phyloP scores from a whole-genome alignment of 331 rosid species.

The Malus hybrid region DNA sequence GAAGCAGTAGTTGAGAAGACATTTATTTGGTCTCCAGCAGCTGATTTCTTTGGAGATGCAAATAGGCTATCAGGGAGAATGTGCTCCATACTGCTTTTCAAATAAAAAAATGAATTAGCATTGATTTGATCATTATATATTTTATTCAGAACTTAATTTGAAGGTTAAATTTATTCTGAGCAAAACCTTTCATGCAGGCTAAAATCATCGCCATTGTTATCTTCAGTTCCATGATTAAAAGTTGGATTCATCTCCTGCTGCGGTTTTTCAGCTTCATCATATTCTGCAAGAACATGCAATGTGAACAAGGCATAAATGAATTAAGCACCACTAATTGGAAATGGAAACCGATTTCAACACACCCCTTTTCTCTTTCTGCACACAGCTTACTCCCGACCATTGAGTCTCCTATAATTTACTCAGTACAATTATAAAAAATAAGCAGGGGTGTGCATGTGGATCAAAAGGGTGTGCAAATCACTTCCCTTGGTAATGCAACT shows the following conservation, averaged over 20 bases:
- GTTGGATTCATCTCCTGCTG: conserved; percentile 29
- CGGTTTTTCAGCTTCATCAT: conserved; percentile 18
- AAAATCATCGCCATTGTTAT: conserved; percentile 14
- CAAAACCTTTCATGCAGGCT: conserved; percentile 41
- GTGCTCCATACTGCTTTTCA: conserved; percentile 49
- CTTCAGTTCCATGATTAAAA: conserved; percentile 18
- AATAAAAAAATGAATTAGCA: background rate
- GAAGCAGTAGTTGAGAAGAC: conserved; percentile 30
- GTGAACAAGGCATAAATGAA: background rate
- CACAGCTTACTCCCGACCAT: background rate
- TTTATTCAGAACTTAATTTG: background rate
- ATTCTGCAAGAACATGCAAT: conserved; percentile 35
- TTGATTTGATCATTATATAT: background rate
- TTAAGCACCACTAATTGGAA: background rate
- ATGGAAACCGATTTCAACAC: background rate
- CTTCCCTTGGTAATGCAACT: no score
- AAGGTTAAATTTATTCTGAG: background rate
- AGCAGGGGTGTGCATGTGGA: background rate
- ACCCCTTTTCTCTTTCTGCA: background rate
- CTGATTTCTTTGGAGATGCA: conserved; percentile 75
- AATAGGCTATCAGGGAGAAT: conserved; percentile 76
- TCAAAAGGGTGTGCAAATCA: background rate
- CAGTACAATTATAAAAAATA: background rate
- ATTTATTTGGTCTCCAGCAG: conserved; percentile 21
- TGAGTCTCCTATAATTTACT: background rate